Conservation (phyloP, 2,329 filamentous ascomycete species). For the Paecilomyces dactylethromorphus region DNA sequence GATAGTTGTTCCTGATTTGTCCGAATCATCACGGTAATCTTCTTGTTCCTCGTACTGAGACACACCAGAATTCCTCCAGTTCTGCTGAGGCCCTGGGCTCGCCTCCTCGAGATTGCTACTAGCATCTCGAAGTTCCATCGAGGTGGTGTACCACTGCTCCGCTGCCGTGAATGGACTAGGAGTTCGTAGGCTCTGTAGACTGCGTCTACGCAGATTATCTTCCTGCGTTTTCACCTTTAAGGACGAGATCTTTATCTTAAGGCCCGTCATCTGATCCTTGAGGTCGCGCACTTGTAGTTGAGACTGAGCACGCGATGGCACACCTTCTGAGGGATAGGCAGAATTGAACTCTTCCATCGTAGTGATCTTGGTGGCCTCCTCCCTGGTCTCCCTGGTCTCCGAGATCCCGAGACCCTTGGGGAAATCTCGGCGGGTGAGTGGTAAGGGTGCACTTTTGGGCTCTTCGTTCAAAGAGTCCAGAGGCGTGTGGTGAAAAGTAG, state of each 20-base stretch:
- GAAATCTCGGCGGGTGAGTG: not conserved
- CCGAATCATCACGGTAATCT: conserved; percentile 15
- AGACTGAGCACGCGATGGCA: conserved; percentile 60
- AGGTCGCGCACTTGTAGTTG: conserved; percentile 67
- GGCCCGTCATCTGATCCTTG: conserved; percentile 76
- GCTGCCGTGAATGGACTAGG: conserved; percentile 75
- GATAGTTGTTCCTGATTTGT: not conserved
- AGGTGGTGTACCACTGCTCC: conserved; percentile 49
- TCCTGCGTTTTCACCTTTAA: conserved; percentile 71
- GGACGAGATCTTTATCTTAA: conserved; percentile 78
- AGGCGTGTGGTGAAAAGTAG: conserved; percentile 38
- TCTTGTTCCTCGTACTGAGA: conserved; percentile 12
- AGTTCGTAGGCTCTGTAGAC: conserved; percentile 66
- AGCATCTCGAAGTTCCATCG: conserved; percentile 28
- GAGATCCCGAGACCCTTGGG: conserved; percentile 17
- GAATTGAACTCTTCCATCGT: conserved; percentile 29
- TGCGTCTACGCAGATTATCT: conserved; percentile 71
- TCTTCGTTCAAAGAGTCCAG: conserved; percentile 53
- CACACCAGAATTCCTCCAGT: conserved; percentile 11
- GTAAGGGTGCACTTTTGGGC: conserved; percentile 19
- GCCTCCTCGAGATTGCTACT: conserved; percentile 30
- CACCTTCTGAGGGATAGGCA: conserved; percentile 31
- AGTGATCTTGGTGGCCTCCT: conserved; percentile 17
- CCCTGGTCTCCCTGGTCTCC: conserved; percentile 13
- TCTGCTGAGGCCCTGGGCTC: conserved; percentile 27